These are phyloP conservation scores for Penicillium maclennaniae DNA, from an alignment of 495 filamentous ascomycete genomes.

Conservation along the genomic window DNA sequence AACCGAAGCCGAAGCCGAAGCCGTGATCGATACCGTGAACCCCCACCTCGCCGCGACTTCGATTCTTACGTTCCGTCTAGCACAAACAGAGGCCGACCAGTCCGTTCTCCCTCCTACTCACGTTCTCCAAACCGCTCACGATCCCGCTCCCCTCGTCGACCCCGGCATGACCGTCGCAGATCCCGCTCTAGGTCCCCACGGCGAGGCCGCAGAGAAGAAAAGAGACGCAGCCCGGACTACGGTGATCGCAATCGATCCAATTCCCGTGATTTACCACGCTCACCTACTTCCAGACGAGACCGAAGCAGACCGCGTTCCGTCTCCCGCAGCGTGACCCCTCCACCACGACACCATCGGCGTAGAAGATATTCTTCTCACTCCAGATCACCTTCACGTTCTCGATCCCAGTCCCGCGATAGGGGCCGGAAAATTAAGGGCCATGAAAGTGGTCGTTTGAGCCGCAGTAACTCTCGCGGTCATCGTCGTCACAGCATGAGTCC, in stretches of 20 bases:
- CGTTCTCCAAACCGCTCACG: slow-evolving; percentile 26
- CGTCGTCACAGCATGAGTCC: slow-evolving; percentile 37
- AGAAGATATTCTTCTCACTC: slow-evolving; percentile 42
- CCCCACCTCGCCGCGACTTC: slow-evolving; percentile 48
- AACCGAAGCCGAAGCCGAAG: slow-evolving; percentile 47
- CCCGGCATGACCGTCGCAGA: not conserved
- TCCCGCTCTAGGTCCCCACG: slow-evolving; percentile 28
- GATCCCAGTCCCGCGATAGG: slow-evolving; percentile 2
- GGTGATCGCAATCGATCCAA: slow-evolving; percentile 52
- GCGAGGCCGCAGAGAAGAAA: slow-evolving; percentile 32
- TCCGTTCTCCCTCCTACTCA: slow-evolving; percentile 33
- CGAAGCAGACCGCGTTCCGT: slow-evolving; percentile 40
- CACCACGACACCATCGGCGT: slow-evolving; percentile 27
- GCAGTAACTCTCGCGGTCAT: slow-evolving; percentile 33
- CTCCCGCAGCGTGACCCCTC: slow-evolving; percentile 45
- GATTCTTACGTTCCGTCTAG: slow-evolving; percentile 57
- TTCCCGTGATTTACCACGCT: slow-evolving; percentile 53
- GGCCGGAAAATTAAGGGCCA: not conserved
- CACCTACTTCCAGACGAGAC: slow-evolving; percentile 58
- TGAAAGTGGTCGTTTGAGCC: slow-evolving; percentile 18
- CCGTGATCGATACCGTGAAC: slow-evolving; percentile 49
- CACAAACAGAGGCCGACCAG: slow-evolving; percentile 33
- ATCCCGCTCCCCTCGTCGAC: slow-evolving; percentile 32
- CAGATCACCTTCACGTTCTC: slow-evolving; percentile 33
- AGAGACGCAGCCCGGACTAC: slow-evolving; percentile 41